Base-by-base conservation (phyloP, 768 basidiomycete species). In the Rhodotorula diobovata region DNA sequence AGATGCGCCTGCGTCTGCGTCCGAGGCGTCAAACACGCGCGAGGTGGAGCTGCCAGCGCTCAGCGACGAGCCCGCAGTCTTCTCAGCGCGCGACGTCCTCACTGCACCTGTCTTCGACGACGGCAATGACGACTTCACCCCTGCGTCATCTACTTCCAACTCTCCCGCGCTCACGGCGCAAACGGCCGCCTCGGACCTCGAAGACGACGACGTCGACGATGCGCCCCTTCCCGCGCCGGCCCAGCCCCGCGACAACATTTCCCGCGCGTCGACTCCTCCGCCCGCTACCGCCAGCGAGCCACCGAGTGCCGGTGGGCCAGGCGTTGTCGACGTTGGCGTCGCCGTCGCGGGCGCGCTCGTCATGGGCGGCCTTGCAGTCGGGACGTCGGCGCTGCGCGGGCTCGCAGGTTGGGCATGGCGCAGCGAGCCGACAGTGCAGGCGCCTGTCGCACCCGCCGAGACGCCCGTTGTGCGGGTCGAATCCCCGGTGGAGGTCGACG, bases 311-410 rank as follows among this genome's bases (percentile, higher is more conserved):
- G 18, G 28, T 6, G 54, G 34, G 4, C n/a, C 48, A 0, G 55
- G 48, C 16, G 53, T 61, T 4, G 61, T 51, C 56, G 60, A 63
- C 32, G 50, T 66, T 6, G 65, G 65, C 25, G 56, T 64, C 9
- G 65, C 65, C 1, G 65, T 67, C 28, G 70, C 58, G 3, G 51
- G 70, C 25, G 70, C 65, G 15, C 46, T 71, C 34, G 61, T 67
- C n/a, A 60, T 67, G 61, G 71, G 66, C 30, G 66, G 71, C 8
- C 63, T 72, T 16, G 66, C 71, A 1, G 71, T 72, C 32, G 71
- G 71, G 16, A 63, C 61, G 43, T 46, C 56, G 2, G 71, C 71
- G 16, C 63, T 48, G 66, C 28, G 51, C 16, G 66, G 71, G 3
- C 59, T 72, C 58, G 64, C 45, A 53, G 66, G 58, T 35, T 59